A percentile compares a stretch with the other conserved stretches of the same genome.
Conservation (phyloP, 192 early-diverging fungal species). For the Rhizophagus sp. region DNA sequence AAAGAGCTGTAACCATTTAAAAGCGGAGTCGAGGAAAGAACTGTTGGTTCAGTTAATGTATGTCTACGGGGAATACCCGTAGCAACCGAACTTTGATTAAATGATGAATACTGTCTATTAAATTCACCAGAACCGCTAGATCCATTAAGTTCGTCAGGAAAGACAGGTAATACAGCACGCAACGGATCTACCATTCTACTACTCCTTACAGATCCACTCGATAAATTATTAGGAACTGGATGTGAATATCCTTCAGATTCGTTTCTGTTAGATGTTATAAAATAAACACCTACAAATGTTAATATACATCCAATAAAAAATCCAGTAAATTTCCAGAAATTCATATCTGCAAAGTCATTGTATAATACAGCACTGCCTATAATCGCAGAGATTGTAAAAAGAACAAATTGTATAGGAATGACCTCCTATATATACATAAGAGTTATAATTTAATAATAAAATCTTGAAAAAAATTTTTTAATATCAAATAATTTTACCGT, state of each 20-base stretch:
- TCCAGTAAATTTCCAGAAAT: constrained; percentile 41
- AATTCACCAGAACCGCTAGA: constrained; percentile 25
- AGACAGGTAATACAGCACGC: constrained; percentile 22
- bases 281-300: constrained; percentile 68
- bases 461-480: background rate
- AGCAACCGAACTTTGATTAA: constrained; percentile 25
- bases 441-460: constrained; percentile 32
- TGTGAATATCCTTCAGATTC: constrained; percentile 22
- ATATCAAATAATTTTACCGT: constrained; percentile 37
- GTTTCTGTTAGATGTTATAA: constrained; percentile 62
- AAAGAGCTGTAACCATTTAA: constrained; percentile 24
- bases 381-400: constrained; percentile 71
- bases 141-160: constrained; percentile 9
- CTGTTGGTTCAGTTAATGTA: background rate
- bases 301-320: constrained; percentile 61
- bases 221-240: constrained; percentile 27
- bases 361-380: constrained; percentile 68
- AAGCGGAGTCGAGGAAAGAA: constrained; percentile 26
- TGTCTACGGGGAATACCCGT: constrained; percentile 10
- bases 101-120: constrained; percentile 7
- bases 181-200: background rate
- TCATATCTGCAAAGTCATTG: constrained; percentile 62
- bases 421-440: constrained; percentile 46
- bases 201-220: constrained; percentile 28
- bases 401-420: constrained; percentile 77